Conservation (phyloP, 2,329 filamentous ascomycete genomes). For the Fusarium temperatum region DNA sequence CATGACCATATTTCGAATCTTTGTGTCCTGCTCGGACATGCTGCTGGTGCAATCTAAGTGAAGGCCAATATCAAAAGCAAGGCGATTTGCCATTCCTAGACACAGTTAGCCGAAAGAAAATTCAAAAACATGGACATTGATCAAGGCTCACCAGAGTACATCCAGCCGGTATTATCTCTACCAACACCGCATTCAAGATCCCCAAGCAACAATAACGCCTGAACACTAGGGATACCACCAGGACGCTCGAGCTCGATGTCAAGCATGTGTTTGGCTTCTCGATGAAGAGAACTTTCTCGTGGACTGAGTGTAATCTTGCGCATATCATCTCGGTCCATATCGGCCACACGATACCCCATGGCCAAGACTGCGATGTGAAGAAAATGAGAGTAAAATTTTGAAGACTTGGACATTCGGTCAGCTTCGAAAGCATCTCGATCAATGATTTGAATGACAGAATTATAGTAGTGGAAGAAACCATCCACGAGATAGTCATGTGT, state of each 20-base stretch:
- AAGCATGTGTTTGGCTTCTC: conserved; percentile 64
- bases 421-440: conserved; percentile 60
- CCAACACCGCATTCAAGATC: conserved; percentile 64
- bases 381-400: conserved; percentile 61
- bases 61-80: conserved; percentile 59
- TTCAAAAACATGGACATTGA: not conserved
- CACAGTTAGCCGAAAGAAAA: not conserved
- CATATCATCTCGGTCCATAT: conserved; percentile 59
- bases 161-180: conserved; percentile 63
- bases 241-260: conserved; percentile 62
- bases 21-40: conserved; percentile 56
- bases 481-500: conserved; percentile 63
- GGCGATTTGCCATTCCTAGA: conserved; percentile 54
- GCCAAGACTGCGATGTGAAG: conserved; percentile 62
- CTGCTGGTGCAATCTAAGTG: conserved; percentile 56
- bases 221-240: conserved; percentile 61
- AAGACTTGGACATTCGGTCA: conserved; percentile 55
- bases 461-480: conserved; percentile 62
- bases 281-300: conserved; percentile 61
- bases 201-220: conserved; percentile 60
- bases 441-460: conserved; percentile 58
- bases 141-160: conserved; percentile 58
- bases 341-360: conserved; percentile 61
- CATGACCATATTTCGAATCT: conserved; percentile 61
- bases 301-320: conserved; percentile 55